Conservation (phyloP, 139 green algal species). For the Chlamydomonas sp. region DNA sequence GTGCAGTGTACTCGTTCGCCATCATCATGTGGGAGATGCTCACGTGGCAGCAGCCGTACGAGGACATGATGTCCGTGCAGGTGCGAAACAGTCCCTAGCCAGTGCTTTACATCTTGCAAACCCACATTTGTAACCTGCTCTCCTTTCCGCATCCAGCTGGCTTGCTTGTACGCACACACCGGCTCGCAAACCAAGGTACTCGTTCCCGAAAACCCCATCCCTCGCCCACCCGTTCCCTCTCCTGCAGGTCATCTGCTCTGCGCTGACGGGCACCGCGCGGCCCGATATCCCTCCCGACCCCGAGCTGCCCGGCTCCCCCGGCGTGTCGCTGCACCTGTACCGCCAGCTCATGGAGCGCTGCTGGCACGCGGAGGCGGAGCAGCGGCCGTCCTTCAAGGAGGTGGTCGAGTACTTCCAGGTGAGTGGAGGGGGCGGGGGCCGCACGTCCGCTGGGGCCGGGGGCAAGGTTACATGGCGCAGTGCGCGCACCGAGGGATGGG, state of each 20-base stretch:
- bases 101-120: not conserved
- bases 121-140: not conserved
- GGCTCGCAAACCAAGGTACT: not conserved
- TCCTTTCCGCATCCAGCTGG: not conserved
- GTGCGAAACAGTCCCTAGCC: conserved; percentile 12
- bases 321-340: conserved; percentile 43
- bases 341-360: conserved; percentile 75
- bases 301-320: conserved; percentile 59
- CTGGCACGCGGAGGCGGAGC: conserved; percentile 63
- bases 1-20: conserved; percentile 65
- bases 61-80: conserved; percentile 73
- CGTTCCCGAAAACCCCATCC: not conserved
- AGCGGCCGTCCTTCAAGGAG: conserved; percentile 71
- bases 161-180: not conserved
- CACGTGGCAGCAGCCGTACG: conserved; percentile 89
- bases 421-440: not conserved
- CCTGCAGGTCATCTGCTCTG: conserved; percentile 72
- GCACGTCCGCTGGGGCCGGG: no score
- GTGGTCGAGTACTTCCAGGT: conserved; percentile 58
- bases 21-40: conserved; percentile 84
- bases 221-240: not conserved
- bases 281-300: conserved; percentile 65
- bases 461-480: no score
- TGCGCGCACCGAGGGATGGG: no score
- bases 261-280: conserved; percentile 67